phyloP scores from a whole-genome alignment of 331 rosid genomes.

The Cydonia oblonga region DNA sequence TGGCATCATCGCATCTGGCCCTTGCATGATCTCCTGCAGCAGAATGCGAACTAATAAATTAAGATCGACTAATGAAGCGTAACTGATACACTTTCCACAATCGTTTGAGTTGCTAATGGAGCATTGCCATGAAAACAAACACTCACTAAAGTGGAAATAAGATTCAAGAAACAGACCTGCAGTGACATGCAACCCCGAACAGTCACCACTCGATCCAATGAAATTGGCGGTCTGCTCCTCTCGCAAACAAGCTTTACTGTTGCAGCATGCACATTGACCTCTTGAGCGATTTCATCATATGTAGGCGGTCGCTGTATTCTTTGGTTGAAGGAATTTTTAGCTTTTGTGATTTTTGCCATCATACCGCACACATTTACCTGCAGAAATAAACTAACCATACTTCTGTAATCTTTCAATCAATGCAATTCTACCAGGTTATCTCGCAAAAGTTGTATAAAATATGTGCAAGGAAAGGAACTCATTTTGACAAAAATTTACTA shows the following conservation, averaged over 20 bases:
- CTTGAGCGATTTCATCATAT: slow-evolving; percentile 38
- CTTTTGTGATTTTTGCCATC: slow-evolving; percentile 55
- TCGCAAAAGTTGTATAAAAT: neutral
- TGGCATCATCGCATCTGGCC: slow-evolving; percentile 52
- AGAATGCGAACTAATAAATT: neutral
- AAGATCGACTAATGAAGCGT: neutral
- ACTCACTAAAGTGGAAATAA: neutral
- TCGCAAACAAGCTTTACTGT: slow-evolving; percentile 42
- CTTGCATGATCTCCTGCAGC: slow-evolving; percentile 59
- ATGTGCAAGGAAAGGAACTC: neutral
- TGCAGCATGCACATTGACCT: slow-evolving; percentile 29
- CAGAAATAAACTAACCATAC: slow-evolving; percentile 57
- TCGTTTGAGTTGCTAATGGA: neutral
- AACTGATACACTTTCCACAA: neutral
- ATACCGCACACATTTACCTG: slow-evolving; percentile 46
- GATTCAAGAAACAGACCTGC: slow-evolving; percentile 34
- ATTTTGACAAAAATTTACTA: neutral
- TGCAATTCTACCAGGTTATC: slow-evolving; percentile 20
- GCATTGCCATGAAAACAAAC: neutral
- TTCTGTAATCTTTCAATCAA: slow-evolving; percentile 29
- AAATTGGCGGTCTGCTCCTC: slow-evolving; percentile 41
- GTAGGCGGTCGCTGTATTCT: slow-evolving; percentile 42
- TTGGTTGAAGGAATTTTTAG: slow-evolving; percentile 32
- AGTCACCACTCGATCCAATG: slow-evolving; percentile 32
- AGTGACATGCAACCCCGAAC: slow-evolving; percentile 42